Base-by-base conservation (phyloP, 2,329 filamentous ascomycete genomes). In the Nothophaeocryptopus gaeumannii region DNA sequence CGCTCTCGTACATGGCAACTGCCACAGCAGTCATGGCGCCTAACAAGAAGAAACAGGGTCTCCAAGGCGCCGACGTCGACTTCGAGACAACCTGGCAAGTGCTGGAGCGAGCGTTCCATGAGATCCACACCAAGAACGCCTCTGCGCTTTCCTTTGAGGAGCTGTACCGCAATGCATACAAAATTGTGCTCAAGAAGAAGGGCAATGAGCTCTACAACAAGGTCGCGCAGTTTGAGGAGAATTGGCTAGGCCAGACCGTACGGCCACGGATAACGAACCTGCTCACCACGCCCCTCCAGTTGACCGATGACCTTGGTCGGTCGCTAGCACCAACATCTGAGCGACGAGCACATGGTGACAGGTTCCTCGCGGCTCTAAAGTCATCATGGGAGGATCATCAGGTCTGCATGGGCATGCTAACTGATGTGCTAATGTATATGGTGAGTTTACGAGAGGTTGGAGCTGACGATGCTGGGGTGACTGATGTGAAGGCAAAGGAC, bases 361-460 rank as follows among this genome's bases (percentile, higher is more conserved):
- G 80, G 63, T 95, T 97, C 58, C 71, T 99, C 51, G 82, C 81
- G 47, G 85, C 83, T 0, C 70, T 97, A 11, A 86, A 86, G 60
- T 78, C 84, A 50, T 83, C 85, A 2, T 99, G 91, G 89, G 83
- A 90, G 53, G 87, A 95, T 55, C 91, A 99, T 66, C 88, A 91
- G 66, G 81, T 88, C 49, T 91, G 88, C 38, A 96, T 96, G 88
- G 90, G 89, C 65, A 97, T 97, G 92, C 85, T 89, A 43, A 90
- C 91, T 3, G 93, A 97, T 68, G 89, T 97, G 30, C 78, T 97
- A 44, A 96, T 97, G 90, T 46, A 95, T 66, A 89, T 99, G 77
- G 80, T 83, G 65, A 63, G 75, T 63, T 9, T 12, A n/a, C 32
- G 9, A 26, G 15, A n/a, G 36, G n/a, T 20, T 13, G 15, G 13